Evolutionary conservation across 768 basidiomycete species (phyloP), one percentile per base, ranked within the genome.

Genomic region (Myochromella boudieri): DNA sequence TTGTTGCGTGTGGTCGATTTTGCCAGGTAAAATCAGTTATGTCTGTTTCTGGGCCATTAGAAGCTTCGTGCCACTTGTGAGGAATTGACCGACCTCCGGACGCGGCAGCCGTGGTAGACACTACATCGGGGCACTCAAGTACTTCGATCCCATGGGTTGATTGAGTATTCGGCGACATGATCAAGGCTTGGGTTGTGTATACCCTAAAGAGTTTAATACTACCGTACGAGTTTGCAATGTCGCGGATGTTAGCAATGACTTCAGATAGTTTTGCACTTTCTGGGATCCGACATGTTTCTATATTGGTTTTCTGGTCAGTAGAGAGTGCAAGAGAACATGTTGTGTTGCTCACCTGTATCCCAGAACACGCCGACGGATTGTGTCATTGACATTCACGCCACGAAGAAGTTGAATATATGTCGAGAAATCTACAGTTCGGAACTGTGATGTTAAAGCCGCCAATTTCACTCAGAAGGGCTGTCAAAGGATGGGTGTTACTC

Each of bases 261-360:
- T 60, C 53, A 44, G 58, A 64, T 10, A 63, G 66, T 24, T 60
- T 62, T 18, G 43, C 37, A 50, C 55, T 57, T 29, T 51, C 43
- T 12, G 65, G 63, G 1, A 60, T 53, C 8, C 63, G 60, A 46
- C 64, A 69, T 39, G 64, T 66, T 42, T 68, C 67, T 69, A 28
- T 14, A 17, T 14, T 15, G n/a, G 18, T 40, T 17, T 24, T 18
- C 29, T 17, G 25, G 15, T 37, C 24, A 27, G 21, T 42, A n/a
- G 11, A 44, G 24, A 38, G 45, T 42, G n/a, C 1, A 26, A 14
- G 24, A 37, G 33, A 20, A 27, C 40, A n/a, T 15, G 4, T n/a
- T n/a, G n/a, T 14, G 12, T 12, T 24, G 11, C 56, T 56, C 37
- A 65, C 67, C 58, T 46, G 55, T 54, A 42, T 62, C 60, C 61